Base-by-base conservation (phyloP, 768 basidiomycete species). In the Xanthoconium purpureum region DNA sequence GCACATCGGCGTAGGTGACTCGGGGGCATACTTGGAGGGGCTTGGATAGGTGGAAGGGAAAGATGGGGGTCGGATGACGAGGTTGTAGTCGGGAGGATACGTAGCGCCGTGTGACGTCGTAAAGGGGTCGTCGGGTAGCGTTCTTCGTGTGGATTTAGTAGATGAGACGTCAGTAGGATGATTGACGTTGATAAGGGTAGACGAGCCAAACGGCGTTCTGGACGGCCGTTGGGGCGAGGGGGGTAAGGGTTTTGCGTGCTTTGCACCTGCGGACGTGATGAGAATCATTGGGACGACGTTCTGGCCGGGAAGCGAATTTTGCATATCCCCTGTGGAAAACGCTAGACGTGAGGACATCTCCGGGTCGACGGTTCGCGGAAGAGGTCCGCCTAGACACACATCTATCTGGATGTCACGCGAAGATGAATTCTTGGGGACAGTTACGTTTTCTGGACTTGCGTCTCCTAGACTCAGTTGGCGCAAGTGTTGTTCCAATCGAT, bases 1-100 rank as follows among this genome's bases (percentile, higher is more conserved):
- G 24, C 42, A 54, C 61, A 61, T 69, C 5, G 67, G 67, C 9
- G 68, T 67, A 13, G 67, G 67, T 30, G 67, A 70, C 35, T 68
- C 67, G 0, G 66, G 68, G 5, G 35, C 40, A 17, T 52, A 56
- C n/a, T 43, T 15, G 33, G 9, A 1, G 6, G 52, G 35, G 8
- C 32, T 36, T 38, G 43, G 20, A 40, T 17, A 42, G 2, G 37
- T 2, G 5, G 48, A 7, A 5, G 64, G 59, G 9, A 59, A 52
- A 9, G 60, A 35, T 4, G 67, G 59, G 13, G 67, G 57, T 45
- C 42, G 58, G 45, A 65, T 67, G 6, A 52, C 36, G 30, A 46
- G 50, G 47, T 47, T 33, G 28, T 54, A 18, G 24, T 50, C 42
- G 7, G 17, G 17, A 6, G 56, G 47, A 15, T 38, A 33, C 40